These are phyloP conservation scores for Solanum gandarillasii DNA, from an alignment of 257 asterid genomes.

Conservation along the genomic window DNA sequence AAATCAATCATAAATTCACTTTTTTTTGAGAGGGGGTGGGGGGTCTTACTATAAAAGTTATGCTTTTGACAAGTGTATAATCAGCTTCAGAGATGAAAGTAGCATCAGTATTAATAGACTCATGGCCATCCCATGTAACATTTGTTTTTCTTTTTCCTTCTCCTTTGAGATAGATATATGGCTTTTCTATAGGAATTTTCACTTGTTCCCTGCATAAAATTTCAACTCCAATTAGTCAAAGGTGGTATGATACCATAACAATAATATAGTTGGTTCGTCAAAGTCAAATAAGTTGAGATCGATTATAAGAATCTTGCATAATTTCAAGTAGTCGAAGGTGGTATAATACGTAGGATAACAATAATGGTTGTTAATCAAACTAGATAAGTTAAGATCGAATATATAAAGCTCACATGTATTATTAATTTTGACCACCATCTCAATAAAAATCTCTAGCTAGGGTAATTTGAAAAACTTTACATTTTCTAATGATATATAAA, in stretches of 20 bases:
- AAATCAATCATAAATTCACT: no score
- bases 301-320: neutral
- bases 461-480: neutral
- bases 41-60: neutral
- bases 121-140: conserved; percentile 1
- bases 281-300: neutral
- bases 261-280: neutral
- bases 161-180: conserved; percentile 6
- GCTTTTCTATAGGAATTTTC: conserved; percentile 1
- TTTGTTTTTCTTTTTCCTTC: conserved; percentile 2
- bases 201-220: neutral
- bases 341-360: neutral
- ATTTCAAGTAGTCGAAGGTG: neutral
- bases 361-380: neutral
- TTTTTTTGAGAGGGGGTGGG: neutral
- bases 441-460: neutral
- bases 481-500: neutral
- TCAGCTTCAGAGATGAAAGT: conserved; percentile 2
- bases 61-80: neutral
- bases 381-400: neutral
- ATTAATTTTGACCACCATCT: neutral
- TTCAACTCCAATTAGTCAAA: neutral
- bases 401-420: neutral
- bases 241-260: neutral
- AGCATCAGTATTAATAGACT: neutral